A percentile compares a stretch with the other conserved stretches of the same genome.
Conservation (phyloP, 2,329 filamentous ascomycete genomes). For the Aureobasidium sp. region DNA sequence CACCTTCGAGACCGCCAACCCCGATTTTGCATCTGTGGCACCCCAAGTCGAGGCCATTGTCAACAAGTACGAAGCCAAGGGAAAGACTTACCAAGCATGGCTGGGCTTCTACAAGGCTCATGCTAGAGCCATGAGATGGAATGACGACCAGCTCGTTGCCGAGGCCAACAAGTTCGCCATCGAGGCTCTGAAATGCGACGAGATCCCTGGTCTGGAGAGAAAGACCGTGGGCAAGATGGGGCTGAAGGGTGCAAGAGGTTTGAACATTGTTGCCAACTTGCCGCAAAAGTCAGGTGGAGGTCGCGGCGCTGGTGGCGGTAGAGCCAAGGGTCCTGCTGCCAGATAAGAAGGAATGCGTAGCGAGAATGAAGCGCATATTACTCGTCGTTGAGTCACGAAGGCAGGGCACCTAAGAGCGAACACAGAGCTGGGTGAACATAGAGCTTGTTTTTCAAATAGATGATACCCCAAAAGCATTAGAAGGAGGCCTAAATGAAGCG, state of each 20-base stretch:
- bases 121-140: slow-evolving; percentile 7
- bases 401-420: background rate
- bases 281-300: background rate
- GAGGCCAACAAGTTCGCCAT: slow-evolving; percentile 35
- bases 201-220: slow-evolving; percentile 38
- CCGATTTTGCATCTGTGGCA: slow-evolving; percentile 20
- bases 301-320: background rate
- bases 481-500: background rate
- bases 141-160: slow-evolving; percentile 27
- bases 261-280: slow-evolving; percentile 16
- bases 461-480: slow-evolving; percentile 6
- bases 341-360: background rate
- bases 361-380: background rate
- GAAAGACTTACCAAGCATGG: slow-evolving; percentile 38
- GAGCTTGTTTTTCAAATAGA: background rate
- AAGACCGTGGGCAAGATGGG: slow-evolving; percentile 40
- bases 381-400: background rate
- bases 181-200: slow-evolving; percentile 34
- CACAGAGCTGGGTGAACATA: background rate
- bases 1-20: slow-evolving; percentile 25
- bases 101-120: slow-evolving; percentile 35
- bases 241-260: slow-evolving; percentile 35
- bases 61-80: slow-evolving; percentile 27
- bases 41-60: slow-evolving; percentile 38
- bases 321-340: background rate